Base-by-base conservation (phyloP, 116 monocot species). In the Phalaenopsis hybrid region DNA sequence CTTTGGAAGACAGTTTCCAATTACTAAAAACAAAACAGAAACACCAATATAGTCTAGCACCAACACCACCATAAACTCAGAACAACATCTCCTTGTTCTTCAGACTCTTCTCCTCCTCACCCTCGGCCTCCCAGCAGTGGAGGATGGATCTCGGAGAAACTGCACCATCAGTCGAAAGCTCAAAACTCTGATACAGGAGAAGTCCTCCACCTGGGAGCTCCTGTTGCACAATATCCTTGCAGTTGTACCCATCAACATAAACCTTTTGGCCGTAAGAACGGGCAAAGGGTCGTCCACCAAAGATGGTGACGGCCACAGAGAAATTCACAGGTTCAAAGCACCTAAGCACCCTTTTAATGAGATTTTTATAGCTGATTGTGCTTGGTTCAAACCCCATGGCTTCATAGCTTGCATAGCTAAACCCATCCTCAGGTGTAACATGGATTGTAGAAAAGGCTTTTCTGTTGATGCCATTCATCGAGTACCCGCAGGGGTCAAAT, bases 401-500 rank as follows among this genome's bases (percentile, higher is more conserved):
- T 77, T 95, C 95, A 10, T 92, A 95, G 58, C 95, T 95, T 2
- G 95, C 92, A 70, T 95, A 95, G 86, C 95, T 95, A 83, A 89
- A 92, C 3, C 89, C 89, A n/a, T 92, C 89, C 82, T 95, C 95
- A 0, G 95, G 95, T 0, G 95, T 91, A 8, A 95, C 95, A 75
- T 95, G 95, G 78, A 95, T 87, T 0, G 92, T 92, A 0, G 95
- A 95, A 20, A 89, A 78, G 12, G 92, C 92, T 18, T 87, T 2
- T 4, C 79, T 88, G 63, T 70, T 49, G 59, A 92, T 87, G 8
- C 83, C 95, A 78, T 95, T 95, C 95, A 95, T 95, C 0, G 95
- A 95, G 55, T 95, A 95, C n/a, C 95, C 95, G 72, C 95, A 95
- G 23, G 95, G 95, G 3, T 95, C 95, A 41, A 95, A 95, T 31